A percentile compares a stretch with the other conserved stretches of the same genome.
phyloP scores from a whole-genome alignment of 2,329 filamentous ascomycete species.

The Sarocladium strictum region DNA sequence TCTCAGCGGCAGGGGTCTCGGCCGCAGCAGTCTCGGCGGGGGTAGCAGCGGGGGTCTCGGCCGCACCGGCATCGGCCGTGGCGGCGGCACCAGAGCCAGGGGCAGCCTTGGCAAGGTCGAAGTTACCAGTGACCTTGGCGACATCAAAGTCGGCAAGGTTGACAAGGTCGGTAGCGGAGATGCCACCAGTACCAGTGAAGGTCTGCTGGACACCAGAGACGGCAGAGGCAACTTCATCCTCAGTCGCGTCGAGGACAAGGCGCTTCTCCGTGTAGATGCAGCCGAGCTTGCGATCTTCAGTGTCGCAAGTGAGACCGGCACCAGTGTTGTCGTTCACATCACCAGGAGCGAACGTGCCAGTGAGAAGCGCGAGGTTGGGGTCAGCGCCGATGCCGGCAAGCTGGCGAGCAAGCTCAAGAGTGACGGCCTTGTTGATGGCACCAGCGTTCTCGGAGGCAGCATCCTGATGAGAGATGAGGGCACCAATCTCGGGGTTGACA shows the following conservation, averaged over 20 bases:
- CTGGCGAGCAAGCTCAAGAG: conserved; percentile 52
- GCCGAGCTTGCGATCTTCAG: conserved; percentile 37
- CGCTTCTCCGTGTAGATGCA: conserved; percentile 50
- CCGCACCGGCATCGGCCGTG: background rate
- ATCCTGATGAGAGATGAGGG: conserved; percentile 61
- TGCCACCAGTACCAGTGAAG: conserved; percentile 25
- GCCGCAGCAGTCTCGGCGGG: background rate
- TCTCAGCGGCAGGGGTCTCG: conserved; percentile 1
- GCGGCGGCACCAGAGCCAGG: conserved; percentile 7
- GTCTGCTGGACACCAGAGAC: conserved; percentile 31
- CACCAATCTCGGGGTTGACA: conserved; percentile 59
- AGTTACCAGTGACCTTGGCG: conserved; percentile 15
- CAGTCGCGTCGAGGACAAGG: conserved; percentile 47
- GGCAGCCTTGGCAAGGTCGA: conserved; percentile 9
- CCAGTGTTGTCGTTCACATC: conserved; percentile 29
- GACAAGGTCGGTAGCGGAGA: conserved; percentile 13
- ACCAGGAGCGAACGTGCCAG: conserved; percentile 59
- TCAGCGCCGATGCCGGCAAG: conserved; percentile 57
- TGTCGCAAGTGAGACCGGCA: conserved; percentile 39
- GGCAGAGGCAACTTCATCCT: conserved; percentile 44
- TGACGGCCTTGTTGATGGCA: conserved; percentile 54
- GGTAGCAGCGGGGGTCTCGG: conserved; percentile 3
- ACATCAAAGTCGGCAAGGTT: conserved; percentile 16
- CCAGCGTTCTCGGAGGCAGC: conserved; percentile 53
- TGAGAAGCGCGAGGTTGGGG: conserved; percentile 52